These are phyloP conservation scores for Ophiostoma montium DNA, from an alignment of 2,329 filamentous ascomycete species.

Conservation along the genomic window DNA sequence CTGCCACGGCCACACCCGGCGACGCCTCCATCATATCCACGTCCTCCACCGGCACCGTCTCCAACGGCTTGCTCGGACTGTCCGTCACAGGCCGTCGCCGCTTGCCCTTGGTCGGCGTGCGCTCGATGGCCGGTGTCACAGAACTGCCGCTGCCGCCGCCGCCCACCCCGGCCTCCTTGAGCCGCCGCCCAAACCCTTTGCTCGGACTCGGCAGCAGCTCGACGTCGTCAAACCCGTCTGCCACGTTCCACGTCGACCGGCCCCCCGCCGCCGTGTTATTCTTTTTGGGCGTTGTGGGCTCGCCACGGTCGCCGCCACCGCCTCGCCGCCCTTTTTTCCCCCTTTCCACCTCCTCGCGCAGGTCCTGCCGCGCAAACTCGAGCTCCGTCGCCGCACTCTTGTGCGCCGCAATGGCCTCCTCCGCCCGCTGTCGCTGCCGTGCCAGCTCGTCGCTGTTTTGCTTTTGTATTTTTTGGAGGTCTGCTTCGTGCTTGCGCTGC, in stretches of 20 bases:
- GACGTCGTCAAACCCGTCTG: constrained; percentile 66
- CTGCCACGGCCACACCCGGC: background rate
- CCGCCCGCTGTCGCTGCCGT: constrained; percentile 48
- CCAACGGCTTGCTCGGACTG: constrained; percentile 51
- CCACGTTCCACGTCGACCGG: constrained; percentile 41
- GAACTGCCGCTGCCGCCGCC: constrained; percentile 20
- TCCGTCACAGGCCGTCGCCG: constrained; percentile 52
- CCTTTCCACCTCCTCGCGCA: constrained; percentile 44
- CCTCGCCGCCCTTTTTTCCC: constrained; percentile 20
- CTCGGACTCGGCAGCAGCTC: constrained; percentile 40
- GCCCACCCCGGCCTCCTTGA: constrained; percentile 21
- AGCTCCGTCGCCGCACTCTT: constrained; percentile 54
- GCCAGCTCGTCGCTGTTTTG: constrained; percentile 48
- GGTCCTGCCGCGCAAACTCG: constrained; percentile 58
- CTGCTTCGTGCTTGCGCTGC: constrained; percentile 46
- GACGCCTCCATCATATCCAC: background rate
- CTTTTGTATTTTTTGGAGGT: constrained; percentile 46
- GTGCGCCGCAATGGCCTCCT: constrained; percentile 49
- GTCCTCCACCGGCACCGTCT: constrained; percentile 24
- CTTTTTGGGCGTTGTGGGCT: constrained; percentile 42
- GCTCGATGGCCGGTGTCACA: constrained; percentile 31
- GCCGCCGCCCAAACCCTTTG: constrained; percentile 29
- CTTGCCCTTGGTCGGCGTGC: constrained; percentile 54
- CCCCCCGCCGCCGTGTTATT: constrained; percentile 2
- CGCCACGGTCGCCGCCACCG: constrained; percentile 18